These are phyloP conservation scores for Starmerella riodocensis DNA, from an alignment of 805 yeast species.

Conservation along the genomic window DNA sequence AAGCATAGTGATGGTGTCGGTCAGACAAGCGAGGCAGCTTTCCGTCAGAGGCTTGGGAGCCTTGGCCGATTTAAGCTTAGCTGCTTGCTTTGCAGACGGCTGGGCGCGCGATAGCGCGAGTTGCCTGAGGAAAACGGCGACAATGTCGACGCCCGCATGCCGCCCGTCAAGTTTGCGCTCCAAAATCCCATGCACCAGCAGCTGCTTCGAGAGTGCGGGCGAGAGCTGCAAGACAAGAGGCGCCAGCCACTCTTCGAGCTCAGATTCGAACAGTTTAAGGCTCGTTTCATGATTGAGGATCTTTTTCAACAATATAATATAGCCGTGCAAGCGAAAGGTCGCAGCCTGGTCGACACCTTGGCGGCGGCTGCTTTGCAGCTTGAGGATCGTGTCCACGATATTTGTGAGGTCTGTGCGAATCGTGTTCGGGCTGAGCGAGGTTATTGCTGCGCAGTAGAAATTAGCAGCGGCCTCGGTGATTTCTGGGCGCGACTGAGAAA, in stretches of 20 bases:
- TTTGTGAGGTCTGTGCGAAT: conserved; percentile 5
- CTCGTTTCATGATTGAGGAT: neutral
- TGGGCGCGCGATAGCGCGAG: conserved; percentile 17
- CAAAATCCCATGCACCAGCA: conserved; percentile 15
- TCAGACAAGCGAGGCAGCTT: conserved; percentile 14
- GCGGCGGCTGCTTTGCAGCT: neutral
- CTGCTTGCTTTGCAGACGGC: neutral
- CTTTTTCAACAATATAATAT: neutral
- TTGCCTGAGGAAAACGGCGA: conserved; percentile 12
- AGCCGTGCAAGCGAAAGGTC: neutral
- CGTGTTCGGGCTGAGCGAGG: neutral
- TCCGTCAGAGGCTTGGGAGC: conserved; percentile 3
- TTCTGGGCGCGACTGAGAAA: conserved; percentile 17
- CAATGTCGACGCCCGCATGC: conserved; percentile 13
- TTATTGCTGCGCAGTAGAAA: conserved; percentile 22
- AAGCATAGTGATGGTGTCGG: conserved; percentile 4
- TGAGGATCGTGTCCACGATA: neutral
- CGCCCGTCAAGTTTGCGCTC: conserved; percentile 11
- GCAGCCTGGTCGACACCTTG: neutral
- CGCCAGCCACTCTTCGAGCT: conserved; percentile 14
- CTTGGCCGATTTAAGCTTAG: neutral
- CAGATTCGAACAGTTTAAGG: neutral
- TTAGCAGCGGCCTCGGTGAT: conserved; percentile 25
- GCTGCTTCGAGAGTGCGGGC: conserved; percentile 5
- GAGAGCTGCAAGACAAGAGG: conserved; percentile 10